Conservation (phyloP, 805 yeast genomes). For the Isabelozyma pseudorhagii region DNA sequence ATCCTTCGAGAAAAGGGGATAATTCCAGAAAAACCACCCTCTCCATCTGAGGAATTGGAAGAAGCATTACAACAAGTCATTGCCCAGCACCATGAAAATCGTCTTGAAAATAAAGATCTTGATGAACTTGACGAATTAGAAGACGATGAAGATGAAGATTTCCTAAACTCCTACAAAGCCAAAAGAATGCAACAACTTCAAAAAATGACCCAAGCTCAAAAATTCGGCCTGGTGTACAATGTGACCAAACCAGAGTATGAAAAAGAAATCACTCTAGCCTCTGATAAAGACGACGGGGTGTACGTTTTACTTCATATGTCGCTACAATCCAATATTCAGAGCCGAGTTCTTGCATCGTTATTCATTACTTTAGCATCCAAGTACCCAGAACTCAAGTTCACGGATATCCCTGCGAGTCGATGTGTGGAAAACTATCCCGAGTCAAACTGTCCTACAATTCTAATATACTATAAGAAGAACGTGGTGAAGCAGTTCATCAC, state of each 20-base stretch:
- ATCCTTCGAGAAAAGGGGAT: constrained; percentile 86
- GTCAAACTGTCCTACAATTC: constrained; percentile 82
- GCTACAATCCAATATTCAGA: constrained; percentile 63
- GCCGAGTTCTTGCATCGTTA: constrained; percentile 65
- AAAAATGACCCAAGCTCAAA: constrained; percentile 52
- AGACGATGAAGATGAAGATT: constrained; percentile 92
- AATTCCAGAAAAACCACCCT: constrained; percentile 87
- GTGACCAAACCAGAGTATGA: constrained; percentile 87
- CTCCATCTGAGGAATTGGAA: constrained; percentile 83
- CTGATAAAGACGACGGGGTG: constrained; percentile 35
- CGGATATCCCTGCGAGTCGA: constrained; percentile 85
- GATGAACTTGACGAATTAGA: constrained; percentile 86
- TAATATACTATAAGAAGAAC: constrained; percentile 75
- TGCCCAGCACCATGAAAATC: constrained; percentile 71
- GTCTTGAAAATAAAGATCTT: constrained; percentile 72
- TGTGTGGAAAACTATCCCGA: constrained; percentile 94
- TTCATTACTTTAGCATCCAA: constrained; percentile 57
- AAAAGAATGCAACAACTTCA: constrained; percentile 76
- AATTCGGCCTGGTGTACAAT: constrained; percentile 74
- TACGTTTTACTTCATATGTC: constrained; percentile 80
- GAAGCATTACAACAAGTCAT: constrained; percentile 85
- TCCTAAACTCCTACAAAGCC: constrained; percentile 70
- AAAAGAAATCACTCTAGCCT: constrained; percentile 79
- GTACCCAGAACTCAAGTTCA: constrained; percentile 82
- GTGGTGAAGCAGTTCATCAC: constrained; percentile 82